phyloP scores from a whole-genome alignment of 129 eudicot genomes.

The Arctium minus region DNA sequence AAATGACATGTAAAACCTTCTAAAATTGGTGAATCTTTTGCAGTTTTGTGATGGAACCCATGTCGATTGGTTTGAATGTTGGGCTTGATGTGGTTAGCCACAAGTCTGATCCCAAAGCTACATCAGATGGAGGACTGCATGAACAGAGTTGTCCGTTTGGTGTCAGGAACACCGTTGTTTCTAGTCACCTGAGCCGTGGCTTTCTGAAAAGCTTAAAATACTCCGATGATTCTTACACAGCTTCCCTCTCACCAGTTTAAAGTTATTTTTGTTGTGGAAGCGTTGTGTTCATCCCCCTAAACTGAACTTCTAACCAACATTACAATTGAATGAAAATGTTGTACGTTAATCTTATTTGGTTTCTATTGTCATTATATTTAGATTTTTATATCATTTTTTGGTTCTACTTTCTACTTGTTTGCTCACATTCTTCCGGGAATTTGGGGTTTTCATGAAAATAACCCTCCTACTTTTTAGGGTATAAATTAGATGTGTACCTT shows the following conservation, averaged over 20 bases:
- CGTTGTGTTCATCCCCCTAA: neutral
- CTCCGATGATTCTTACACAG: slow-evolving; percentile 49
- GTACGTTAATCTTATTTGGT: slow-evolving; percentile 14
- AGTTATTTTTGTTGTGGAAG: slow-evolving; percentile 1
- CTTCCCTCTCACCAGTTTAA: slow-evolving; percentile 55
- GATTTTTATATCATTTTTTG: neutral
- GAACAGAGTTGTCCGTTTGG: slow-evolving; percentile 42
- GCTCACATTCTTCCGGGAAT: neutral
- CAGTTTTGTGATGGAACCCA: slow-evolving; percentile 69
- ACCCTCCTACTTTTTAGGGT: neutral
- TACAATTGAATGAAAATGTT: slow-evolving; percentile 1
- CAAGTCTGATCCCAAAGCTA: slow-evolving; percentile 22
- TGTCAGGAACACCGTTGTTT: slow-evolving; percentile 34
- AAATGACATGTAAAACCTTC: neutral
- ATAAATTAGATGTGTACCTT: neutral
- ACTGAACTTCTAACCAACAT: slow-evolving; percentile 13
- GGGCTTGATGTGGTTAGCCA: slow-evolving; percentile 33
- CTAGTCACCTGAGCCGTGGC: slow-evolving; percentile 43
- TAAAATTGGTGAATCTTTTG: slow-evolving; percentile 17
- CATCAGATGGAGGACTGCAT: slow-evolving; percentile 21
- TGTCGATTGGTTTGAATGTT: slow-evolving; percentile 72
- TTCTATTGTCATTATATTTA: neutral
- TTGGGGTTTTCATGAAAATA: neutral
- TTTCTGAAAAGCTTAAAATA: slow-evolving; percentile 70
- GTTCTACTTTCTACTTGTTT: too few species aligned